Base-by-base conservation (phyloP, 352 stramenopile species). In the Pythium guiyangense region DNA sequence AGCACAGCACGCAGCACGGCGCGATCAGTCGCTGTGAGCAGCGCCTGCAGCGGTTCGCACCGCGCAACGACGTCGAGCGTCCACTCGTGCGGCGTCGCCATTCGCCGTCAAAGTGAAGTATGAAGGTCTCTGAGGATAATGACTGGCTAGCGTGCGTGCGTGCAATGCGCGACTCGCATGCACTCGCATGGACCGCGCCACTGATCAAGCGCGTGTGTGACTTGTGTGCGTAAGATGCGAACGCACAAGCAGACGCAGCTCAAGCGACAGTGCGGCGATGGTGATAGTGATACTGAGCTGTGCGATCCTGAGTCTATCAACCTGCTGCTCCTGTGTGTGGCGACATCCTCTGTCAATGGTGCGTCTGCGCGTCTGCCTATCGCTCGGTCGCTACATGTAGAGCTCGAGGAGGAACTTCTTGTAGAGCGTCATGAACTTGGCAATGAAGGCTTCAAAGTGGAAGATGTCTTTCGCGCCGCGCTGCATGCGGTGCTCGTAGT, bases 391-490 rank as follows among this genome's bases (percentile, higher is more conserved):
- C 55, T 75, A 90, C 79, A 89, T 90, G 79, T 91, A 93, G 26
- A 98, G 67, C 56, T 98, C 92, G 37, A 98, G 90, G 4, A 99
- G 71, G 79, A 98, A 99, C 63, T 96, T 96, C 75, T 99, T 99
- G 85, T 99, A 99, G 63, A 99, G 83, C 50, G 86, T 90, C 97
- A 99, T 99, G 73, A 98, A 99, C 75, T 98, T 99, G 54, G 96
- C 97, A 57, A 99, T 79, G 75, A 99, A 99, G 12, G 97, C 97
- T 73, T 99, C 97, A 49, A 99, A 87, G 80, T 99, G 97, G 80
- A 99, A 99, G 62, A 99, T 99, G 57, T 99, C 96, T 77, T 99
- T 99, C 66, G 85, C 93, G 42, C 97, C 83, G 77, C 78, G 74
- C 59, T 95, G 81, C 76, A 99, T 92, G 46, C 96, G 88, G 71